phyloP scores from a whole-genome alignment of 2,329 filamentous ascomycete genomes.

The Fusarium pseudograminearum region DNA sequence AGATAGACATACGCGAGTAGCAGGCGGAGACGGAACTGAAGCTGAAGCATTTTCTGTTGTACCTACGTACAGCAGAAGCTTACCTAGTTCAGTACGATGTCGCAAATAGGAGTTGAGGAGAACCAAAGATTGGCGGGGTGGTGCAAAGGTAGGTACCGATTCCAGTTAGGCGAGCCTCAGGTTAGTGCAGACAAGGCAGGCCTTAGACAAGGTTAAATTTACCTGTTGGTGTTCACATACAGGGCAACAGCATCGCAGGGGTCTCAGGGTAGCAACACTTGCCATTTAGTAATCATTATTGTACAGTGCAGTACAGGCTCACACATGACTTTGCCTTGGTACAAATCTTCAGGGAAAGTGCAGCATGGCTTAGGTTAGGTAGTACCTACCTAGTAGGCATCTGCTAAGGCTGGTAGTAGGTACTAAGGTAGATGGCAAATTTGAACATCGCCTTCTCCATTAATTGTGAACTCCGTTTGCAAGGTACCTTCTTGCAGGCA shows the following conservation, averaged over 20 bases:
- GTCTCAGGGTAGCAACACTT: constrained; percentile 2
- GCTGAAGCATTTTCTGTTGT: constrained; percentile 16
- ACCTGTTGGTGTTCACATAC: constrained; percentile 13
- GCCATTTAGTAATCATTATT: not conserved
- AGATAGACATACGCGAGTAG: constrained; percentile 1
- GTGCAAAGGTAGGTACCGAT: constrained; percentile 28
- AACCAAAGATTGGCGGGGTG: constrained; percentile 32
- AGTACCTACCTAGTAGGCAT: too few relatives aligned
- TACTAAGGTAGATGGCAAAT: too few relatives aligned
- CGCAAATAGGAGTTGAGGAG: constrained; percentile 36
- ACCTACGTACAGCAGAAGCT: not conserved
- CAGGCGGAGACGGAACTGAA: constrained; percentile 24
- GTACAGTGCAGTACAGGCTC: not conserved
- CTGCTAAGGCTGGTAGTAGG: not conserved
- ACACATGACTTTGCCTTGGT: not conserved
- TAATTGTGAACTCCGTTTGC: not conserved
- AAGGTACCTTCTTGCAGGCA: not conserved
- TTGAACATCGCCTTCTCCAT: not conserved
- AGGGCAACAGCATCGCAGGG: constrained; percentile 5
- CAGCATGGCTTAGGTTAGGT: not conserved
- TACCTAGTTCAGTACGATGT: not conserved
- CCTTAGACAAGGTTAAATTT: constrained; percentile 32
- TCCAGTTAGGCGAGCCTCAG: constrained; percentile 40
- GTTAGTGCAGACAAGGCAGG: constrained; percentile 26
- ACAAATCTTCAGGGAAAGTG: not conserved